Evolutionary conservation across 371 early-diverging fungal genomes (phyloP).

Genomic region (Smittium mucronatum): DNA sequence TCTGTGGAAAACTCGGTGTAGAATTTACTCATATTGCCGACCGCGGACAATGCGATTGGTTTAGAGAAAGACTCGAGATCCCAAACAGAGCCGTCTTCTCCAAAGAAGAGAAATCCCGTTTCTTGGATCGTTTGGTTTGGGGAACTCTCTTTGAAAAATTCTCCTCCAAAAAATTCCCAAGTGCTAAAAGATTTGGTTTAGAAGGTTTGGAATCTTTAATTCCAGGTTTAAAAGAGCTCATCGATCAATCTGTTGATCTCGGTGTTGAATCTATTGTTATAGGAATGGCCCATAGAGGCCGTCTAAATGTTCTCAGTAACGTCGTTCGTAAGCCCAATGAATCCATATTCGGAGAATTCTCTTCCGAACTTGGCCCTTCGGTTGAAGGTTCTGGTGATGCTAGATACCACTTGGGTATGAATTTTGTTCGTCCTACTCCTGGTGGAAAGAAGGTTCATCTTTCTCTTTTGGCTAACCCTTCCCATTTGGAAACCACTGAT

Average conservation of each 20-base stretch:
- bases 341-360: constrained; percentile 83
- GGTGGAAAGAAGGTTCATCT: constrained; percentile 42
- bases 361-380: constrained; percentile 66
- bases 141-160: constrained; percentile 91
- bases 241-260: constrained; percentile 46
- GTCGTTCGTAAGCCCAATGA: constrained; percentile 61
- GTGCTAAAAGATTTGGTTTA: constrained; percentile 89
- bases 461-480: constrained; percentile 83
- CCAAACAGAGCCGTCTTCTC: constrained; percentile 31
- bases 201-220: constrained; percentile 97
- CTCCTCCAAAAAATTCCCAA: constrained; percentile 86
- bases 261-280: constrained; percentile 67
- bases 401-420: constrained; percentile 70
- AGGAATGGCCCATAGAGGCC: constrained; percentile 95
- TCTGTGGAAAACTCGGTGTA: constrained; percentile 79
- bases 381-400: constrained; percentile 81
- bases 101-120: constrained; percentile 50
- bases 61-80: constrained; percentile 73
- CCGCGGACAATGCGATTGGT: constrained; percentile 76
- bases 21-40: constrained; percentile 88
- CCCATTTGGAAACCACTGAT: constrained; percentile 88
- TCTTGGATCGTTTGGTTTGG: constrained; percentile 55
- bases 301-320: constrained; percentile 81
- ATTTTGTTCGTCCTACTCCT: constrained; percentile 41
- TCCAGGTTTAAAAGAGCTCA: constrained; percentile 76